A percentile compares a stretch with the other conserved stretches of the same genome.
phyloP scores from a whole-genome alignment of 306 rosid species.

The Abrus pulchellus region DNA sequence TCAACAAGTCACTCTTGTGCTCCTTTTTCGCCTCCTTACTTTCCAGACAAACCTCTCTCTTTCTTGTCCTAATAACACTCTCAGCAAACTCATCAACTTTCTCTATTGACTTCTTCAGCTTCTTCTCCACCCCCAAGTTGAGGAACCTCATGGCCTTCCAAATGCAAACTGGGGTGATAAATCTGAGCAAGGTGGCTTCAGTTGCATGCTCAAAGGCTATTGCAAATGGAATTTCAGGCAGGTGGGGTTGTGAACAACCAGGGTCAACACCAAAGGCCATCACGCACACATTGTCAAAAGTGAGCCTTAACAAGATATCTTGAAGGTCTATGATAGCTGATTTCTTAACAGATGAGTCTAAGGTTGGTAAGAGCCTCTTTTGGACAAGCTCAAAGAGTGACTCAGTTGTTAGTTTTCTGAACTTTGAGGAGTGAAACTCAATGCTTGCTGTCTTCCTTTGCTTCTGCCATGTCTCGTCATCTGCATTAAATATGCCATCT shows the following conservation, averaged over 20 bases:
- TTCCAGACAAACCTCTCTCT: constrained; percentile 64
- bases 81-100: constrained; percentile 83
- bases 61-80: constrained; percentile 75
- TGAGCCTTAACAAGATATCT: constrained; percentile 77
- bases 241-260: constrained; percentile 68
- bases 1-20: constrained; percentile 66
- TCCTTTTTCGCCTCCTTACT: neutral
- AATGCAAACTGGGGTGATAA: constrained; percentile 64
- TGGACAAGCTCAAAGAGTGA: constrained; percentile 80
- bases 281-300: constrained; percentile 93
- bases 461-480: constrained; percentile 78
- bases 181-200: constrained; percentile 74
- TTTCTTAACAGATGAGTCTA: constrained; percentile 55
- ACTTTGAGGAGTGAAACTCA: constrained; percentile 86
- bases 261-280: constrained; percentile 96
- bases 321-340: constrained; percentile 65
- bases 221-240: constrained; percentile 81
- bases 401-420: constrained; percentile 66
- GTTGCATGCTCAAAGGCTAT: constrained; percentile 93
- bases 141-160: constrained; percentile 86
- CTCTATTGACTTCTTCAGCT: constrained; percentile 65
- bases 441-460: constrained; percentile 91
- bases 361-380: constrained; percentile 64
- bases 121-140: constrained; percentile 73
- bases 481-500: constrained; percentile 82